A percentile compares a stretch with the other conserved stretches of the same genome.
These are phyloP conservation scores for Starmerella gropengiesseri DNA, from an alignment of 805 yeast genomes.

Conservation along the genomic window DNA sequence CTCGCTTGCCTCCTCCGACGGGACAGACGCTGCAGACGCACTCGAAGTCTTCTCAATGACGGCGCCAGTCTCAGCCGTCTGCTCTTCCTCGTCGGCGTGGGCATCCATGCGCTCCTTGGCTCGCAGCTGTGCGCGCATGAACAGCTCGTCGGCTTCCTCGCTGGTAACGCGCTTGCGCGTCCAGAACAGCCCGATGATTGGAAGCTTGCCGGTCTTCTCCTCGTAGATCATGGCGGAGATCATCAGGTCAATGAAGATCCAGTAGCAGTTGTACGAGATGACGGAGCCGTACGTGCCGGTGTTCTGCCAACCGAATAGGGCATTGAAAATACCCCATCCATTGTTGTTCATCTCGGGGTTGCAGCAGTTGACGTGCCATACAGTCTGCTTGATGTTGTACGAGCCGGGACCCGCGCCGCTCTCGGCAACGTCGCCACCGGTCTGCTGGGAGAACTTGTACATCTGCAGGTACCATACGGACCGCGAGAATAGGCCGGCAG, in stretches of 20 bases:
- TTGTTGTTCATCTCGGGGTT: conserved; percentile 65
- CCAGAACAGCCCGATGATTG: conserved; percentile 34
- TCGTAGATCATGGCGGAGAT: conserved; percentile 60
- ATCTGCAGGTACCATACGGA: conserved; percentile 83
- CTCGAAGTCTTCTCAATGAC: conserved; percentile 16
- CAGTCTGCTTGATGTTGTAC: conserved; percentile 64
- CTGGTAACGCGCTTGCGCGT: conserved; percentile 31
- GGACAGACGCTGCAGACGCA: conserved; percentile 5
- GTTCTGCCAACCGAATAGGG: conserved; percentile 94
- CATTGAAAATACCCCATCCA: conserved; percentile 97
- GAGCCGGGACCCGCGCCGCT: conserved; percentile 92
- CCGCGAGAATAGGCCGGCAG: conserved; percentile 89
- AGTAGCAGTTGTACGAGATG: conserved; percentile 75
- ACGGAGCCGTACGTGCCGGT: conserved; percentile 91
- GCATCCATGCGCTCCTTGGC: conserved; percentile 18
- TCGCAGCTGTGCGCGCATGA: conserved; percentile 21
- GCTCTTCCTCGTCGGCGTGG: conserved; percentile 18
- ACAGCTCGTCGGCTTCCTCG: conserved; percentile 31
- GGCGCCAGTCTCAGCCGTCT: conserved; percentile 15
- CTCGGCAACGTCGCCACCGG: conserved; percentile 96
- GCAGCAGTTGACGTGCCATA: conserved; percentile 97
- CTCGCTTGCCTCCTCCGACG: conserved; percentile 6
- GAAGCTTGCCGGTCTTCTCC: conserved; percentile 80
- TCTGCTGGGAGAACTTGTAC: conserved; percentile 46
- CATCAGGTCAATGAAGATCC: conserved; percentile 55